Evolutionary conservation across 2,329 filamentous ascomycete genomes (phyloP).

Genomic region (Xylariaceae sp.): DNA sequence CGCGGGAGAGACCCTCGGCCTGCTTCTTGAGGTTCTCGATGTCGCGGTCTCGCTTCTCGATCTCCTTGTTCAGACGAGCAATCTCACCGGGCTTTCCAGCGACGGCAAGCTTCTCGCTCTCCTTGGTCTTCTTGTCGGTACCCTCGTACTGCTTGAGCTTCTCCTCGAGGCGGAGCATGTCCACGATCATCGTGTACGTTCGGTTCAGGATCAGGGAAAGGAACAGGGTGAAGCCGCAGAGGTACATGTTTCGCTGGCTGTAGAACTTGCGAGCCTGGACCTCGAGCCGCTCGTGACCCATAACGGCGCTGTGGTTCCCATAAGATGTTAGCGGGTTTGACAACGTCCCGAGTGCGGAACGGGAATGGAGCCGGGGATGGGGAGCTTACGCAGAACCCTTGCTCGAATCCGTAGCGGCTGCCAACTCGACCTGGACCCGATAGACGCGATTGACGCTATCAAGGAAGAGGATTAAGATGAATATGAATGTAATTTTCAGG

Average conservation of each 20-base stretch:
- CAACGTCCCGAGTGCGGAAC: neutral
- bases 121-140: constrained; percentile 52
- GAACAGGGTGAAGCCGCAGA: constrained; percentile 98
- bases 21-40: constrained; percentile 91
- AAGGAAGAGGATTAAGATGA: constrained; percentile 96
- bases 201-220: constrained; percentile 98
- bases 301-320: constrained; percentile 53
- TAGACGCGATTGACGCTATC: constrained; percentile 96
- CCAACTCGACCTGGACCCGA: constrained; percentile 86
- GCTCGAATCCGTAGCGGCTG: constrained; percentile 60
- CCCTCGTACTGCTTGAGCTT: constrained; percentile 80
- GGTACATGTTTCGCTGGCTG: constrained; percentile 99
- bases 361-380: neutral
- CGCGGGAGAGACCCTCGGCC: constrained; percentile 71
- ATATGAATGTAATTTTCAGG: constrained; percentile 98
- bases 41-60: constrained; percentile 75
- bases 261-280: constrained; percentile 99
- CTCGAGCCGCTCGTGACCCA: constrained; percentile 93
- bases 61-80: constrained; percentile 60
- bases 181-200: constrained; percentile 95
- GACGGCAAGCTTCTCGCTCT: constrained; percentile 64
- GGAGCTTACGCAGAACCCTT: constrained; percentile 42
- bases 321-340: neutral
- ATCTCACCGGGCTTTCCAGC: constrained; percentile 74
- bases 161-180: constrained; percentile 86